Evolutionary conservation across 2,329 filamentous ascomycete genomes (phyloP).

Genomic region (Alternaria angustiovoidea): DNA sequence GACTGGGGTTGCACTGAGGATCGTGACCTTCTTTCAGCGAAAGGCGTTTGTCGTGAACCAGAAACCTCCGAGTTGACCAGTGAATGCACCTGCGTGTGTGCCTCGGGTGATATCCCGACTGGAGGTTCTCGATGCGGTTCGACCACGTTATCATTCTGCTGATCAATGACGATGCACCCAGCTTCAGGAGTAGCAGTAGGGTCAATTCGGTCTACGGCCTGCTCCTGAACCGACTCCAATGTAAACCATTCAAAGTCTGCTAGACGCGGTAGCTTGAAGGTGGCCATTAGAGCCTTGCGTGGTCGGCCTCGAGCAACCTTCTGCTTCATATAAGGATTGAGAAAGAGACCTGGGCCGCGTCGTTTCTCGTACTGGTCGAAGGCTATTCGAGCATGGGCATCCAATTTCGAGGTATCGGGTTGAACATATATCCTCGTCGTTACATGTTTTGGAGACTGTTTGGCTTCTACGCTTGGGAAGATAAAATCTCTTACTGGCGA

Average conservation of each 20-base stretch:
- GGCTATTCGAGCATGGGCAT: slow-evolving; percentile 26
- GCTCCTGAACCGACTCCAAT: slow-evolving; percentile 2
- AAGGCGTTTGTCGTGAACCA: background rate
- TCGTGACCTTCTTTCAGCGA: background rate
- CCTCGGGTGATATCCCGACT: background rate
- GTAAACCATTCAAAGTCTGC: slow-evolving; percentile 48
- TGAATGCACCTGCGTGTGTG: background rate
- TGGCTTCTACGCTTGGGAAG: slow-evolving; percentile 1
- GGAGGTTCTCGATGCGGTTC: background rate
- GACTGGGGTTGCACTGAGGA: background rate
- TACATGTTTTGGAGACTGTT: background rate
- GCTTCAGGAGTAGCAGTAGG: background rate
- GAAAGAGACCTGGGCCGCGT: slow-evolving; percentile 51
- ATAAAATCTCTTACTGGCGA: background rate
- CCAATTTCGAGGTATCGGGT: slow-evolving; percentile 5
- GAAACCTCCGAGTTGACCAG: background rate
- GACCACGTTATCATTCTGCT: background rate
- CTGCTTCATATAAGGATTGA: slow-evolving; percentile 56
- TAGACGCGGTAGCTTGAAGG: slow-evolving; percentile 51
- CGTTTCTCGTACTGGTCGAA: slow-evolving; percentile 42
- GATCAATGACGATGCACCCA: background rate
- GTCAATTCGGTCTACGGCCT: background rate
- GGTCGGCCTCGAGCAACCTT: slow-evolving; percentile 51
- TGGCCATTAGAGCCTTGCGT: slow-evolving; percentile 53
- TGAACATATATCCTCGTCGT: slow-evolving; percentile 4